A percentile compares a stretch with the other conserved stretches of the same genome.
Evolutionary conservation across 192 early-diverging fungal species (phyloP).

Genomic region (Coemansia sp.): DNA sequence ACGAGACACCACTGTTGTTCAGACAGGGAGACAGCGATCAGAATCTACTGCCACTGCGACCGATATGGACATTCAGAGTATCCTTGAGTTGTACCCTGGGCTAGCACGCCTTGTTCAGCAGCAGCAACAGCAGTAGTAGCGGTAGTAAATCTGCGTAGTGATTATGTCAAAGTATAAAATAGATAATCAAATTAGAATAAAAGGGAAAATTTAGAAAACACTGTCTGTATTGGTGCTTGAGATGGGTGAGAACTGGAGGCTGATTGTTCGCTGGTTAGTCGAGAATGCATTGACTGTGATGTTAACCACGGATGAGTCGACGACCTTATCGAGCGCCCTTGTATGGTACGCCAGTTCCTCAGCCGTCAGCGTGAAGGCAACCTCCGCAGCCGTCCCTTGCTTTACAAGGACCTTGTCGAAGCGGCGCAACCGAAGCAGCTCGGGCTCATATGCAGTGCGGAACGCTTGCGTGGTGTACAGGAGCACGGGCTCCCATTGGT

Average conservation of each 20-base stretch:
- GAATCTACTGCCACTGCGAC: not conserved
- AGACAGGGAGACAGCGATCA: not conserved
- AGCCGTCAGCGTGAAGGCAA: slow-evolving; percentile 34
- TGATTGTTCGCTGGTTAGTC: slow-evolving; percentile 25
- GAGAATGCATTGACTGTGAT: slow-evolving; percentile 43
- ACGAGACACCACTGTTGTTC: not conserved
- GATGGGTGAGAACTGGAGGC: slow-evolving; percentile 10
- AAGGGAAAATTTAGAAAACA: not conserved
- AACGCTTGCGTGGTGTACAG: slow-evolving; percentile 58
- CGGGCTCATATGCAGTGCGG: slow-evolving; percentile 58
- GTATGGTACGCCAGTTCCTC: slow-evolving; percentile 45
- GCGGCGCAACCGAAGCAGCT: slow-evolving; percentile 54
- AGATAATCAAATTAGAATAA: not conserved
- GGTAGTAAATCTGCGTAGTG: not conserved
- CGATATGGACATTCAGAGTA: not conserved
- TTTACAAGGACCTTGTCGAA: slow-evolving; percentile 52
- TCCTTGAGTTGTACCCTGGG: slow-evolving; percentile 29
- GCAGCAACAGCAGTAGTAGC: not conserved
- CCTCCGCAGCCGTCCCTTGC: slow-evolving; percentile 9
- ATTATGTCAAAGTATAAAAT: slow-evolving; percentile 2
- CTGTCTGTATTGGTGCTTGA: not conserved
- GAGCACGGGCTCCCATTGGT: slow-evolving; percentile 57
- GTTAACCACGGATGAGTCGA: slow-evolving; percentile 36
- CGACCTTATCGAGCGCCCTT: slow-evolving; percentile 20
- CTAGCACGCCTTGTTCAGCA: slow-evolving; percentile 24